These are phyloP conservation scores for Saccharomycopsis oosterbeekiorum DNA, from an alignment of 805 yeast genomes.

Conservation along the genomic window DNA sequence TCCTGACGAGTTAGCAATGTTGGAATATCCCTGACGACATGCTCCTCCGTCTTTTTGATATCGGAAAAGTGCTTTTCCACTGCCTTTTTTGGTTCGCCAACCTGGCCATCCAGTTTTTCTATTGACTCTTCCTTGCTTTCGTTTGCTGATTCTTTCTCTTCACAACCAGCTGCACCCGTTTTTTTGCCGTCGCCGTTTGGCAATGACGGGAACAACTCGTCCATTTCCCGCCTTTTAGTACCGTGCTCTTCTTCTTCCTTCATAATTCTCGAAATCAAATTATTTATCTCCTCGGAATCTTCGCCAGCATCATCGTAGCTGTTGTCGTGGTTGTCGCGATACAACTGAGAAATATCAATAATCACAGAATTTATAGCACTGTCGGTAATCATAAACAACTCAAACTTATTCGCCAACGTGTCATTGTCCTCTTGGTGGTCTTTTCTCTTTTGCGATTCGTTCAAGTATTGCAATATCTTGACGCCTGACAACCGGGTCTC, in stretches of 20 bases:
- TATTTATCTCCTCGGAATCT: neutral
- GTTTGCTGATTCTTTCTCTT: too few relatives aligned
- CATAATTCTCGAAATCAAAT: neutral
- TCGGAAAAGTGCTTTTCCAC: too few relatives aligned
- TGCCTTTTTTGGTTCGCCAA: too few relatives aligned
- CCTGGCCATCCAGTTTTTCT: too few relatives aligned
- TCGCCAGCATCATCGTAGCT: neutral
- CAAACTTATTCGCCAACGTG: neutral
- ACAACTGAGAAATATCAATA: neutral
- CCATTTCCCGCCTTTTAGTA: neutral
- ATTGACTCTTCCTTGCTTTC: neutral
- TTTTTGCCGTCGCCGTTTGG: neutral
- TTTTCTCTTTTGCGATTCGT: neutral
- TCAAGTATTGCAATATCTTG: neutral
- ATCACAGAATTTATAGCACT: neutral
- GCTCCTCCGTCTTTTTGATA: neutral
- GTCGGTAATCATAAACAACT: neutral
- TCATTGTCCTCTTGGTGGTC: neutral
- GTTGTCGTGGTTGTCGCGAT: neutral
- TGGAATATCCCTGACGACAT: neutral
- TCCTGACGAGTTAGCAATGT: neutral
- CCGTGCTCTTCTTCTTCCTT: neutral
- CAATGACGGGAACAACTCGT: neutral
- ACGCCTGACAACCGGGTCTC: neutral
- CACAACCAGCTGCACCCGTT: neutral